Evolutionary conservation across 208 protist species (phyloP).

Genomic region (Porcisia hertigi): DNA sequence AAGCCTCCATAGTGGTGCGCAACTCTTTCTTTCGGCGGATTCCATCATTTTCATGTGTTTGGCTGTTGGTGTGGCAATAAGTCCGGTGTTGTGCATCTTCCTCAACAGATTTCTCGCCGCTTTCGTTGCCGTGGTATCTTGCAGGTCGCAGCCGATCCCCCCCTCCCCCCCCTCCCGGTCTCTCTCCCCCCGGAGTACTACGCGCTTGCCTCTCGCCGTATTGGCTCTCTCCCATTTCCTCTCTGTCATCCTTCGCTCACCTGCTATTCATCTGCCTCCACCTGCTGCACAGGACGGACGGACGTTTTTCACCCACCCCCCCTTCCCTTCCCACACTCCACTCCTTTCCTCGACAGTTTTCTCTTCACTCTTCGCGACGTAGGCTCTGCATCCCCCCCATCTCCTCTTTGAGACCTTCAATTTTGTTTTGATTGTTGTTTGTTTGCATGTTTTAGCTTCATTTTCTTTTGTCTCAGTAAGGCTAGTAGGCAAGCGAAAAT

Average conservation of each 20-base stretch:
- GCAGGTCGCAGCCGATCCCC: neutral
- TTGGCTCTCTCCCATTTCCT: neutral
- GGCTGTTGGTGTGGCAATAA: neutral
- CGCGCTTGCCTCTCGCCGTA: neutral
- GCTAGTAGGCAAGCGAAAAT: too few relatives aligned
- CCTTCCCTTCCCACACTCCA: neutral
- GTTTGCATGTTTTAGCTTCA: too few relatives aligned
- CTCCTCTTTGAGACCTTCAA: too few relatives aligned
- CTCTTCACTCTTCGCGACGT: neutral
- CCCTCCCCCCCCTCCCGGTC: too few relatives aligned
- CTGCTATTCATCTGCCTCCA: neutral
- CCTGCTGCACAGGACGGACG: neutral
- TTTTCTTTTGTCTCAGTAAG: too few relatives aligned
- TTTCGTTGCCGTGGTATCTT: neutral
- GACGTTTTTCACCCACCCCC: neutral
- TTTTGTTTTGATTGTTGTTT: too few relatives aligned
- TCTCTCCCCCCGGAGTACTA: neutral
- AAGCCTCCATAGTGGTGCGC: neutral
- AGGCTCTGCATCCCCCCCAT: too few relatives aligned
- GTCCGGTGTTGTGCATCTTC: neutral
- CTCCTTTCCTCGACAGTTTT: neutral
- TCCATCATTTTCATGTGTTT: neutral
- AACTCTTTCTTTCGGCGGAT: conserved; percentile 8
- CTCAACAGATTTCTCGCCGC: neutral
- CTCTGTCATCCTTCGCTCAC: neutral